phyloP scores from a whole-genome alignment of 2,329 filamentous ascomycete genomes.

The Daldinia sp. region DNA sequence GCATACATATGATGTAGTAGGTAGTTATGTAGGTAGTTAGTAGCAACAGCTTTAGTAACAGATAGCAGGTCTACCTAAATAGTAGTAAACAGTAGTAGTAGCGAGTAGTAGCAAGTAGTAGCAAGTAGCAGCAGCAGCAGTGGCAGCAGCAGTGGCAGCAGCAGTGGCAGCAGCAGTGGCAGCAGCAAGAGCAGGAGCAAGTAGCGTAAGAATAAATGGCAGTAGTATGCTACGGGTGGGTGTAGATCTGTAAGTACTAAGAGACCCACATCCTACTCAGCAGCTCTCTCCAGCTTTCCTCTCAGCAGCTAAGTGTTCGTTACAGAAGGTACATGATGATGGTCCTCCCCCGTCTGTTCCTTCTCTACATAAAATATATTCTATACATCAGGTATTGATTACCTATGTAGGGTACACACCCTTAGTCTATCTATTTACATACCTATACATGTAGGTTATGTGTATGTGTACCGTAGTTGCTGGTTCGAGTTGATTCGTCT shows the following conservation, averaged over 20 bases:
- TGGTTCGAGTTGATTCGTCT: background rate
- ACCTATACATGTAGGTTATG: background rate
- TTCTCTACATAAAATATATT: background rate
- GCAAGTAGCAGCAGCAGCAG: background rate
- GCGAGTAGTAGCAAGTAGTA: too few relatives aligned
- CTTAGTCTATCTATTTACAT: background rate
- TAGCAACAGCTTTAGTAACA: too few relatives aligned
- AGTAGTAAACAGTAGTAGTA: too few relatives aligned
- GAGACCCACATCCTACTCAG: constrained; percentile 7
- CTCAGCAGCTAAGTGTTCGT: background rate
- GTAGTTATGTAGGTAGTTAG: background rate
- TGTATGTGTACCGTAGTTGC: constrained; percentile 4
- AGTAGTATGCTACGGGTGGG: constrained; percentile 1
- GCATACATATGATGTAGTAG: background rate
- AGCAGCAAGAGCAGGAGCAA: background rate
- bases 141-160: background rate
- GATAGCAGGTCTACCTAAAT: too few relatives aligned
- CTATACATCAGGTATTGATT: background rate
- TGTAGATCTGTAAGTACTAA: constrained; percentile 14
- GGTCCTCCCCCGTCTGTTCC: background rate
- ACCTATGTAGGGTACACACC: background rate
- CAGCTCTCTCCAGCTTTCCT: constrained; percentile 1
- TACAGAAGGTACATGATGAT: background rate
- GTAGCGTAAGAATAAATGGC: background rate
- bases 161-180: background rate